Percentiles rank a stretch among this genome's conserved stretches.
phyloP scores from a whole-genome alignment of 2,329 filamentous ascomycete genomes.

The Pyricularia sp. region DNA sequence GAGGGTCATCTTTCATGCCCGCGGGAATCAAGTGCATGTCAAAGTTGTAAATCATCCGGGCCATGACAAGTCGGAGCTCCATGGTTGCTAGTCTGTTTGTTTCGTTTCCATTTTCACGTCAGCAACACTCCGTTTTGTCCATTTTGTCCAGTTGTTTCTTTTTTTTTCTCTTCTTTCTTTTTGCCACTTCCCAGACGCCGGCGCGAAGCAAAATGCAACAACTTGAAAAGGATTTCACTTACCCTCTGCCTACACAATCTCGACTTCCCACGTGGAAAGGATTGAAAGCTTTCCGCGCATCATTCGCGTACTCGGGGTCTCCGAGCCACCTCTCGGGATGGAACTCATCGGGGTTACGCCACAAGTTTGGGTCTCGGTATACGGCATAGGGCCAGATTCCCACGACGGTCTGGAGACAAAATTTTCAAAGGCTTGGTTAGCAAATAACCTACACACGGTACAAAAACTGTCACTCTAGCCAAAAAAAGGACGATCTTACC shows the following conservation, averaged over 20 bases:
- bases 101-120: not conserved
- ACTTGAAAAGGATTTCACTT: not conserved
- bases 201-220: not conserved
- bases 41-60: not conserved
- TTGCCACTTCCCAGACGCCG: not conserved
- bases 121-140: not conserved
- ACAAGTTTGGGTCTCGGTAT: not conserved
- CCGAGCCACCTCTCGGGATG: constrained; percentile 23
- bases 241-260: constrained; percentile 10
- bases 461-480: not conserved
- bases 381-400: not conserved
- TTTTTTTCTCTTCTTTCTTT: too few relatives aligned
- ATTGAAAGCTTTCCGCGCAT: constrained; percentile 25
- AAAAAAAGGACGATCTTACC: not conserved
- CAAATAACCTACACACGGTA: too few relatives aligned
- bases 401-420: not conserved
- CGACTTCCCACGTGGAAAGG: constrained; percentile 9
- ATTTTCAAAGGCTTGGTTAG: not conserved
- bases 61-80: not conserved
- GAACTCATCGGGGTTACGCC: constrained; percentile 15
- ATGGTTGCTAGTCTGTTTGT: not conserved
- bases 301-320: constrained; percentile 23
- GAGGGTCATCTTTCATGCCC: not conserved
- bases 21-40: not conserved
- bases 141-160: too few relatives aligned